Conservation (phyloP, 495 filamentous ascomycete genomes). For the Hypoxylon subgilvum region DNA sequence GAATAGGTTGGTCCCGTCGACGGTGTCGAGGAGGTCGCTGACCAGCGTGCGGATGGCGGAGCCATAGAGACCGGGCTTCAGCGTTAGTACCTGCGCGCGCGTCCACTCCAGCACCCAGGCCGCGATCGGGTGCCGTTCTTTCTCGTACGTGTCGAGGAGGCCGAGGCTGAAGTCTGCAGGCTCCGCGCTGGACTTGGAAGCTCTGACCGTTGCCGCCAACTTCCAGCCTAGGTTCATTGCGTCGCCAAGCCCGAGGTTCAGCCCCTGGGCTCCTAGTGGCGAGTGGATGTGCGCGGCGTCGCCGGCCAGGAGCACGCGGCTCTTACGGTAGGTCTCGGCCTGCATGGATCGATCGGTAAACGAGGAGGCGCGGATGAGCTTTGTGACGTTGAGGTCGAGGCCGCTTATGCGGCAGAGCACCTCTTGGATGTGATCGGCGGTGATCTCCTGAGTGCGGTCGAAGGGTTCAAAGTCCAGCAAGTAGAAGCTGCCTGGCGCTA, state of each 20-base stretch:
- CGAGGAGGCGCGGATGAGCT: conserved; percentile 31
- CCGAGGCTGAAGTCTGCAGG: conserved; percentile 7
- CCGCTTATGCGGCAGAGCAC: conserved; percentile 38
- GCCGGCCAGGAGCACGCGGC: conserved; percentile 58
- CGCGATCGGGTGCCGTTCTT: conserved; percentile 37
- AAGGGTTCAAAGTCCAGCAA: conserved; percentile 43
- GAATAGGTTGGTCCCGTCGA: conserved; percentile 41
- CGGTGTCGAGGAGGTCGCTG: conserved; percentile 35
- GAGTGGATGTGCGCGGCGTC: conserved; percentile 65
- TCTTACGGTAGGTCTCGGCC: conserved; percentile 42
- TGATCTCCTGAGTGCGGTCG: conserved; percentile 35
- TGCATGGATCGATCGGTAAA: conserved; percentile 45
- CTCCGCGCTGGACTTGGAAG: background rate
- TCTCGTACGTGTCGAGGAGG: conserved; percentile 42
- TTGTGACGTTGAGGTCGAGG: conserved; percentile 31
- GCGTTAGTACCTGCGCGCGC: conserved; percentile 27
- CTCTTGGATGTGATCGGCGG: conserved; percentile 38
- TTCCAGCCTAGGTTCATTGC: conserved; percentile 66
- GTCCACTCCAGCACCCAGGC: conserved; percentile 44
- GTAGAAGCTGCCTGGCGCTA: conserved; percentile 1
- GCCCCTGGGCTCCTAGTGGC: conserved; percentile 62
- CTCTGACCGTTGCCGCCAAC: conserved; percentile 44
- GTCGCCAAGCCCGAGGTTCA: conserved; percentile 67
- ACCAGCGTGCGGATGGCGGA: conserved; percentile 29
- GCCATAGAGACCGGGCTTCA: conserved; percentile 33